These are phyloP conservation scores for Albatrellus ellisii DNA, from an alignment of 768 basidiomycete species.

Conservation along the genomic window DNA sequence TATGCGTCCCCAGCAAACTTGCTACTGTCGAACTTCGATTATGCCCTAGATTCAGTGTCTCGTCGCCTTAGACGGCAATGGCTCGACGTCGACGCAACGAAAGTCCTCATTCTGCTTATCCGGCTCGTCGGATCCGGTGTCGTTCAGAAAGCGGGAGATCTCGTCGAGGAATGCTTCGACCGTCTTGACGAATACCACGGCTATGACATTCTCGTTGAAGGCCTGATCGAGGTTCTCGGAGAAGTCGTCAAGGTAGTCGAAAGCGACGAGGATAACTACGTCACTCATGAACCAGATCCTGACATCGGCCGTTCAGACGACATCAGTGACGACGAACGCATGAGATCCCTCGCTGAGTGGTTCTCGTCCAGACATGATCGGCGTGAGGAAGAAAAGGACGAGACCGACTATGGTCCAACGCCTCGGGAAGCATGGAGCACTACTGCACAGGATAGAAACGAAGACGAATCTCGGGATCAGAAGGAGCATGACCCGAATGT, in stretches of 20 bases:
- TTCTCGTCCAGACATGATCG: conserved; percentile 33
- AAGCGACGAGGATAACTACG: conserved; percentile 28
- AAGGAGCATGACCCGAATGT: too few species aligned
- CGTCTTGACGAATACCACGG: conserved; percentile 93
- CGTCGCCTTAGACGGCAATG: conserved; percentile 68
- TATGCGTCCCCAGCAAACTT: conserved; percentile 87
- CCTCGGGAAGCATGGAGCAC: conserved; percentile 48
- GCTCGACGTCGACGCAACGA: conserved; percentile 81
- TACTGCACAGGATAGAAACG: conserved; percentile 16
- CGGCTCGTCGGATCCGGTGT: conserved; percentile 79
- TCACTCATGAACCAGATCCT: conserved; percentile 10
- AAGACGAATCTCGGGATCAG: too few species aligned
- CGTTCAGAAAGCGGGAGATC: conserved; percentile 81
- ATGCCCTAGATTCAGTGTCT: conserved; percentile 84
- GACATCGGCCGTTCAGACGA: background rate
- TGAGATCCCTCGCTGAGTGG: conserved; percentile 55
- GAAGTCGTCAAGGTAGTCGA: conserved; percentile 77
- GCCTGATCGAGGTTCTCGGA: conserved; percentile 74
- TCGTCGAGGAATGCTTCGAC: conserved; percentile 97
- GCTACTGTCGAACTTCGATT: conserved; percentile 91
- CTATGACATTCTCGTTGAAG: conserved; percentile 76
- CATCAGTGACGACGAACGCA: conserved; percentile 21
- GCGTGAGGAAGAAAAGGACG: conserved; percentile 23
- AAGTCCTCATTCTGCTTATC: conserved; percentile 76
- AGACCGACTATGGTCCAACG: conserved; percentile 42